Evolutionary conservation across 1,139 yeast species (phyloP).

Genomic region (Suhomyces bribrorum): DNA sequence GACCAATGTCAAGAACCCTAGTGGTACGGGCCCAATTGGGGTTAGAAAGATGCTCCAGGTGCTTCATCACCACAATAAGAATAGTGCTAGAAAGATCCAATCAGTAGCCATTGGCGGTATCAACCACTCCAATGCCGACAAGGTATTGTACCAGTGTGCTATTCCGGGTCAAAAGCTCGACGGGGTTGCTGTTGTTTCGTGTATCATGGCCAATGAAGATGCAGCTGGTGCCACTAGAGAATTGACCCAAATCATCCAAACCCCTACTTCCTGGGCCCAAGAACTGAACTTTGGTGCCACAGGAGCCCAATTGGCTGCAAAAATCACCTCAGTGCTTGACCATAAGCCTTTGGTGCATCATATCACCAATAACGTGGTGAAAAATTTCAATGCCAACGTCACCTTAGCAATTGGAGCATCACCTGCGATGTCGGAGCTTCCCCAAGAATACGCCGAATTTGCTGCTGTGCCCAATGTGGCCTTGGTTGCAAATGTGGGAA

Average conservation of each 20-base stretch:
- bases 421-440: constrained; percentile 87
- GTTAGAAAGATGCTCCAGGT: constrained; percentile 54
- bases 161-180: constrained; percentile 54
- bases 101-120: constrained; percentile 89
- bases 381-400: constrained; percentile 87
- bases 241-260: constrained; percentile 21
- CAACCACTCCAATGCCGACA: constrained; percentile 61
- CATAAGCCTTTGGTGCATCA: constrained; percentile 74
- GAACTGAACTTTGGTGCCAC: not conserved
- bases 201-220: constrained; percentile 70
- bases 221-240: constrained; percentile 56
- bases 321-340: constrained; percentile 4
- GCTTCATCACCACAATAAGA: constrained; percentile 39
- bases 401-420: constrained; percentile 83
- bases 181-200: constrained; percentile 86
- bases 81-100: constrained; percentile 33
- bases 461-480: constrained; percentile 54
- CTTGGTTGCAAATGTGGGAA: constrained; percentile 75
- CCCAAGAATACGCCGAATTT: constrained; percentile 68
- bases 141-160: constrained; percentile 54
- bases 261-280: constrained; percentile 19
- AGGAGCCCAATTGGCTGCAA: not conserved
- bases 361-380: constrained; percentile 87
- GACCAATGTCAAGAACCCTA: constrained; percentile 45
- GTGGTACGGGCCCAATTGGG: constrained; percentile 66